phyloP scores from a whole-genome alignment of 2,329 filamentous ascomycete species.

The Aphanoascus verrucosus region DNA sequence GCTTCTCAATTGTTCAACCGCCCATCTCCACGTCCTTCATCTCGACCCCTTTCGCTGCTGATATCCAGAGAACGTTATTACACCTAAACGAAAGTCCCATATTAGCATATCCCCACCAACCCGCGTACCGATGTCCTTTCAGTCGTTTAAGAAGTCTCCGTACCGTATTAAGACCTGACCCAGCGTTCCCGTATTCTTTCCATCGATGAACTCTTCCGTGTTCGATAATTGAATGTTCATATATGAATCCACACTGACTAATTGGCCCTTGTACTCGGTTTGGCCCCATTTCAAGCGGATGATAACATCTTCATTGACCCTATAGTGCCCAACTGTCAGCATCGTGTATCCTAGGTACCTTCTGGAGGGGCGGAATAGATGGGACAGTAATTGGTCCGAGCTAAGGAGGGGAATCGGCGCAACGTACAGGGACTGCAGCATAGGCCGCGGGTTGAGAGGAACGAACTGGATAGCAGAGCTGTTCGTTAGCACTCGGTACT shows the following conservation, averaged over 20 bases:
- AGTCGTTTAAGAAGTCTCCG: neutral
- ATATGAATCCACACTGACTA: conserved; percentile 92
- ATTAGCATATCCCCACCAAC: neutral
- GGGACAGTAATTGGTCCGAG: no score
- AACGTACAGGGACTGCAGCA: conserved; percentile 81
- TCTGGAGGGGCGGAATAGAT: neutral
- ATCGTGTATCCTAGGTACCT: no score
- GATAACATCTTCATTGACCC: conserved; percentile 79
- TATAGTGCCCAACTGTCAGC: conserved; percentile 24
- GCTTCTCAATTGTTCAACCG: conserved; percentile 5
- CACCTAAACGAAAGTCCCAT: conserved; percentile 46
- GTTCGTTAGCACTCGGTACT: neutral
- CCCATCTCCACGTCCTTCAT: conserved; percentile 35
- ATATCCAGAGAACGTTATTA: conserved; percentile 97
- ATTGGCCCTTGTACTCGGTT: conserved; percentile 88
- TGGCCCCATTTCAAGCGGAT: conserved; percentile 97
- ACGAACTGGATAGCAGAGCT: conserved; percentile 51
- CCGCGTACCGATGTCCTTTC: no score
- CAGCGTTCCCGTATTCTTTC: conserved; percentile 71
- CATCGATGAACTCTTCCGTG: conserved; percentile 85
- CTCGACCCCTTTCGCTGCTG: conserved; percentile 43
- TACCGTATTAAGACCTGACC: conserved; percentile 89
- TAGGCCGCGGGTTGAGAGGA: conserved; percentile 90
- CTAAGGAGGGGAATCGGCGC: neutral
- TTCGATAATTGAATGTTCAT: conserved; percentile 95